Evolutionary conservation across 2,329 filamentous ascomycete species (phyloP), one percentile per base, ranked within the genome.

Genomic region (Nemania abortiva): DNA sequence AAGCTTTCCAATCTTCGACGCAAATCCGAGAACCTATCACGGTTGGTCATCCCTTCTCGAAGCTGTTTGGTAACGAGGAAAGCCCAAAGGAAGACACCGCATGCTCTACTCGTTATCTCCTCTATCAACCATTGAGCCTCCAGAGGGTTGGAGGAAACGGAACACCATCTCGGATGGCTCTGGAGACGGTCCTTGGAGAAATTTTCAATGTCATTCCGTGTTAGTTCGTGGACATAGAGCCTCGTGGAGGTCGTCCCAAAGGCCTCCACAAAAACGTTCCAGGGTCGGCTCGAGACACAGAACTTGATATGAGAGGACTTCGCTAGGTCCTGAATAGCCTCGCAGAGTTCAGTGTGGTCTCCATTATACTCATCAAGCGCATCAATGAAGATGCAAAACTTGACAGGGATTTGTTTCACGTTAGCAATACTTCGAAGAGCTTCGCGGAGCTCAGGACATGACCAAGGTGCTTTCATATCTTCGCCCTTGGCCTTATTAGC

Each of bases 1-100:
- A 75, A 29, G 1, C n/a, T 53, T 0, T 73, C 57, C 0, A 76
- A 61, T 20, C 69, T 58, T n/a, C 10, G 22, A 1, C 20, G 65
- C 2, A 76, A 42, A 15, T 75, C 71, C 7, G 11, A 20, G 2
- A 66, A 22, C 1, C 24, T 70, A 56, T 76, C 72, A 13, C 55
- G 50, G 34, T 77, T 73, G 1, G 70, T 72, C 2, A 78, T 29
- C 2, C 76, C 75, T 3, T 72, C 59, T 2, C 73, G 60, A 2
- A 79, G 74, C 9, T 64, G 70, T 31, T 67, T 69, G 1, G 75
- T 73, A 0, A 78, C 77, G 1, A 79, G 65, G 22, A 68, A 70
- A 6, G 76, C 77, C 78, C 77, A 79, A n/a, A 65, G 64, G 20
- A 66, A 66, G 2, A 66, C 64, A 15, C 64, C 64, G 10, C 55